A percentile compares a stretch with the other conserved stretches of the same genome.
phyloP scores from a whole-genome alignment of 192 early-diverging fungal species.

The Backusella luteola region DNA sequence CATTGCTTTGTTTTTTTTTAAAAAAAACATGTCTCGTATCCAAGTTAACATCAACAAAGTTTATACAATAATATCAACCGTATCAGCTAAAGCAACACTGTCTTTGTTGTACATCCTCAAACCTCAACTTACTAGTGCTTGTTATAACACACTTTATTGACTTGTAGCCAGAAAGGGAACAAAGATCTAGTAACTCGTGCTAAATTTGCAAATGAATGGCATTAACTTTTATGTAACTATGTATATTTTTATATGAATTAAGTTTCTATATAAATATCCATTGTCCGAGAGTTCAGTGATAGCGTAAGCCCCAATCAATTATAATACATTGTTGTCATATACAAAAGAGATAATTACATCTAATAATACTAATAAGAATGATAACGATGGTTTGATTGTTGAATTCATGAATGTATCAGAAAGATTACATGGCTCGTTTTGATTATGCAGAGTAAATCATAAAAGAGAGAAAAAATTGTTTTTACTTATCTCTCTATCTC shows the following conservation, averaged over 20 bases:
- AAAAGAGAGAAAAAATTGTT: too few species aligned
- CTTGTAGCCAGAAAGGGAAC: background rate
- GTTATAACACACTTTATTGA: constrained; percentile 10
- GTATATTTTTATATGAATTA: background rate
- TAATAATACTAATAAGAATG: too few species aligned
- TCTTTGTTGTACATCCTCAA: background rate
- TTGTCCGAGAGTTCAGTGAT: background rate
- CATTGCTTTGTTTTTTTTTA: background rate
- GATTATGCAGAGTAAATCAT: too few species aligned
- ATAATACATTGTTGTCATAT: too few species aligned
- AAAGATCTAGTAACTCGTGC: background rate
- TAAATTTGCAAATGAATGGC: constrained; percentile 8
- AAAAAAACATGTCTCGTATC: background rate
- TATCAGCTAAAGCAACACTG: constrained; percentile 7
- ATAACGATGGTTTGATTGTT: too few species aligned
- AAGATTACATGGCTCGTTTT: too few species aligned
- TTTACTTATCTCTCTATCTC: too few species aligned
- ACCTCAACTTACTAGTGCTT: background rate
- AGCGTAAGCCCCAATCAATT: too few species aligned
- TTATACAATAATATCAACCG: constrained; percentile 7
- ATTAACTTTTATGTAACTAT: background rate
- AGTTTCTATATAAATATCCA: background rate
- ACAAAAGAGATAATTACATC: too few species aligned
- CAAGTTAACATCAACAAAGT: constrained; percentile 6
- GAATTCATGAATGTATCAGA: too few species aligned